Conservation (phyloP, 495 filamentous ascomycete genomes). For the Daldinia childiae region DNA sequence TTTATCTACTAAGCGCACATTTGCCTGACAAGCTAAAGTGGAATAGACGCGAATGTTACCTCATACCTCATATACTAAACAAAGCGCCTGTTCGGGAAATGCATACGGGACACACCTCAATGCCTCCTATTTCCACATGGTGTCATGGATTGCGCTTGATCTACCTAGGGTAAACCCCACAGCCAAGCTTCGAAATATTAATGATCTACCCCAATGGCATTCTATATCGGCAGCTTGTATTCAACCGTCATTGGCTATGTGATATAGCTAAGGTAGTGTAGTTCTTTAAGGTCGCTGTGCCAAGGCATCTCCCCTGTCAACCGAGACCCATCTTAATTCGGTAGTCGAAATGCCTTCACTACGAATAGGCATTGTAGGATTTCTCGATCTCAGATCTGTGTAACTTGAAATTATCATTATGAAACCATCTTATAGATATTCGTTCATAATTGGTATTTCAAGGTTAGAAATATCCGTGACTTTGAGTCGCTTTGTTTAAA, state of each 20-base stretch:
- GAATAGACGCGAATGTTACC: not conserved
- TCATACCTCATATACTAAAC: not conserved
- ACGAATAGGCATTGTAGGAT: not conserved
- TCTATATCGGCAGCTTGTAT: conserved; percentile 27
- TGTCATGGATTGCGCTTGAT: conserved; percentile 16
- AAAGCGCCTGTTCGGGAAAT: conserved; percentile 22
- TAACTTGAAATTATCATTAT: not conserved
- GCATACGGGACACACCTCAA: not conserved
- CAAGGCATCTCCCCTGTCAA: conserved; percentile 1
- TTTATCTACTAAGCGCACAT: not conserved
- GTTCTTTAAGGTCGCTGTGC: conserved; percentile 18
- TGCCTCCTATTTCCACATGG: conserved; percentile 18
- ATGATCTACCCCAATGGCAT: conserved; percentile 9
- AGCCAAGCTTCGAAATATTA: not conserved
- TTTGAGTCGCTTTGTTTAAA: too few species aligned
- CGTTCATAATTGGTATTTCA: too few species aligned
- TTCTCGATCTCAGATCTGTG: not conserved
- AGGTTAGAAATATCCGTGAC: too few species aligned
- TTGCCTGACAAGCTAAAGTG: not conserved
- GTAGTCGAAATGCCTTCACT: not conserved
- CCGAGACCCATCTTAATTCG: not conserved
- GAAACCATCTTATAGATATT: too few species aligned
- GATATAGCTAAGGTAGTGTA: not conserved
- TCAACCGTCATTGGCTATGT: conserved; percentile 15
- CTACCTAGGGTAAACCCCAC: conserved; percentile 20